Percentiles rank a stretch among this genome's conserved stretches.
These are phyloP conservation scores for Myochromella boudieri DNA, from an alignment of 768 basidiomycete genomes.

Conservation along the genomic window DNA sequence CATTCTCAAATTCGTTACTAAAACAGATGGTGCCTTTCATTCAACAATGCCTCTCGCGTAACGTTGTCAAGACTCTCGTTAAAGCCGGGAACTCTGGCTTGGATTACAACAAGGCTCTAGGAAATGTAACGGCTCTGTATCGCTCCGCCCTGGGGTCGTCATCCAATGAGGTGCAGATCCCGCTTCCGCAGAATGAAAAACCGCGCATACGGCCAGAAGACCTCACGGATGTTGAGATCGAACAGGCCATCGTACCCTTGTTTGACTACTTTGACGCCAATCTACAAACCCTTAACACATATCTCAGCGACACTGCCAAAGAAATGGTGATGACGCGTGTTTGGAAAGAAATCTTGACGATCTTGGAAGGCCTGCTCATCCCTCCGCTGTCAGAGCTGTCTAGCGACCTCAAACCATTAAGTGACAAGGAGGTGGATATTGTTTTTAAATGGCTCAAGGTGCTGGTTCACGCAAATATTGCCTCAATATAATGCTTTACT, in stretches of 20 bases:
- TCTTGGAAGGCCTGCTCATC: constrained; percentile 86
- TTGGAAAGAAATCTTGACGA: constrained; percentile 92
- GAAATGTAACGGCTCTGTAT: constrained; percentile 79
- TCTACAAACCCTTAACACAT: constrained; percentile 86
- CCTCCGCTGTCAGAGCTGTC: constrained; percentile 84
- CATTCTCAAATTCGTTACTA: background rate
- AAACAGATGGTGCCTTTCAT: constrained; percentile 91
- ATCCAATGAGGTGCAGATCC: constrained; percentile 72
- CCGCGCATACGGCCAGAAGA: constrained; percentile 77
- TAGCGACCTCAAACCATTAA: constrained; percentile 89
- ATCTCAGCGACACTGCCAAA: constrained; percentile 80
- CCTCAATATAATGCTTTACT: too few relatives aligned
- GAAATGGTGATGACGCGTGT: constrained; percentile 89
- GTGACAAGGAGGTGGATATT: constrained; percentile 95
- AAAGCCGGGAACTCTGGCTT: constrained; percentile 58
- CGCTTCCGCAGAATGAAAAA: constrained; percentile 73
- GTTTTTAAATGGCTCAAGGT: constrained; percentile 99
- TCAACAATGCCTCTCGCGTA: constrained; percentile 78
- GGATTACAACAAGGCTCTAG: constrained; percentile 90
- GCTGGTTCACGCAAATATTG: background rate
- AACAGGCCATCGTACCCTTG: constrained; percentile 84
- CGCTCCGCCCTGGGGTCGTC: constrained; percentile 71
- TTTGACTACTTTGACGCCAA: constrained; percentile 98
- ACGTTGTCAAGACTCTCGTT: constrained; percentile 73
- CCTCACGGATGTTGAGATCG: constrained; percentile 91